Base-by-base conservation (phyloP, 768 basidiomycete species). In the Krasilnikovozyma curviuscula region DNA sequence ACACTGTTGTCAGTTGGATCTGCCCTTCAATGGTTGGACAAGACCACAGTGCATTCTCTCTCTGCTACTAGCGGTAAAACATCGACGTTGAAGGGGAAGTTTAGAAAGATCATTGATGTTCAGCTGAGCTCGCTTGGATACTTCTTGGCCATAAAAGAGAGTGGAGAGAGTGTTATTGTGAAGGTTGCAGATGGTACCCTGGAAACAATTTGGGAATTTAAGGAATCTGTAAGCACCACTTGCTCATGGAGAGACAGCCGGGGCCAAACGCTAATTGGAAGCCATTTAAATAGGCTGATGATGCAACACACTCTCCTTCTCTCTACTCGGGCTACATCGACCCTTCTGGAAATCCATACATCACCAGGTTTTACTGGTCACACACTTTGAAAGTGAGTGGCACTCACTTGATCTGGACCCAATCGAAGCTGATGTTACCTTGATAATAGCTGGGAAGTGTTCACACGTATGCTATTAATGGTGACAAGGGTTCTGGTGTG, bases 321-420 rank as follows among this genome's bases (percentile, higher is more conserved):
- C 59, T 73, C 1, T 86, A 74, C 57, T 63, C 73, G 5, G 79
- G 80, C 24, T 73, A 69, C 5, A 37, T 73, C 3, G 71, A 74
- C 54, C 65, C 63, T 19, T 60, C 69, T 12, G 76, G 74, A 3
- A 61, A 65, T 3, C 67, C 74, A 1, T 74, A 75, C 54, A 63
- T 85, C 37, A 70, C 71, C 9, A 73, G 80, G 16, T 64, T 81
- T 0, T 77, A 71, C 57, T 84, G 80, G 81, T 77, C 78, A 1
- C 68, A 73, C 53, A 52, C 54, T 5, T 57, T 71, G 25, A 62
- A 68, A 37, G 83, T 81, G 59, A 54, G 73, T 67, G 33, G 37
- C 24, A n/a, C n/a, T 31, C 7, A 25, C 10, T 24, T 18, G 7
- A 23, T 33, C 7, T 5, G 14, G 42, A 30, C 6, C 8, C 3